Conservation (phyloP, 2,329 filamentous ascomycete species). For the Talaromyces albobiverticillius region DNA sequence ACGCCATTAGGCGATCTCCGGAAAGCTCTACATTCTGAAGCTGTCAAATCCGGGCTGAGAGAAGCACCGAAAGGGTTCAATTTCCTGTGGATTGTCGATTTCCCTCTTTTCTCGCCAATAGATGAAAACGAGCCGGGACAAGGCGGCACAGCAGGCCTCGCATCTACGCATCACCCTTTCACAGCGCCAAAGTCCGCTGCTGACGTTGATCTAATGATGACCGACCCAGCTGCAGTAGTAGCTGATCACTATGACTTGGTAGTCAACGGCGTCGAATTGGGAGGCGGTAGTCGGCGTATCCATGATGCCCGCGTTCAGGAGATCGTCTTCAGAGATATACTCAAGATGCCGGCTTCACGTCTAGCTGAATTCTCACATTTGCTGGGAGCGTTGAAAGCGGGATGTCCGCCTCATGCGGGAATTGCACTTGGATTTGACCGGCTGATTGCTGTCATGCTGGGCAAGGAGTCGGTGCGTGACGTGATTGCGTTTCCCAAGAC, state of each 20-base stretch:
- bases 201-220: constrained; percentile 73
- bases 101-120: constrained; percentile 82
- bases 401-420: constrained; percentile 92
- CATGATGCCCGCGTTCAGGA: constrained; percentile 81
- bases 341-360: constrained; percentile 70
- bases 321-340: constrained; percentile 76
- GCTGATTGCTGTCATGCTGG: constrained; percentile 74
- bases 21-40: constrained; percentile 64
- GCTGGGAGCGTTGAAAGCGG: constrained; percentile 74
- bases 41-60: constrained; percentile 62
- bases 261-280: constrained; percentile 90
- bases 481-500: constrained; percentile 98
- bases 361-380: constrained; percentile 83
- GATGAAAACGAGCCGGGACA: constrained; percentile 70
- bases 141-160: constrained; percentile 74
- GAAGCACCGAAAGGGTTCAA: constrained; percentile 52
- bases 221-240: constrained; percentile 66
- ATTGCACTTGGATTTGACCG: constrained; percentile 92
- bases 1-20: constrained; percentile 70
- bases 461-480: constrained; percentile 75
- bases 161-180: constrained; percentile 92
- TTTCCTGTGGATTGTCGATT: constrained; percentile 84
- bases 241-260: constrained; percentile 96
- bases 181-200: constrained; percentile 72
- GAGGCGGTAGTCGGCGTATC: constrained; percentile 89